Base-by-base conservation (phyloP, 306 rosid species). In the Citrullus amarus region DNA sequence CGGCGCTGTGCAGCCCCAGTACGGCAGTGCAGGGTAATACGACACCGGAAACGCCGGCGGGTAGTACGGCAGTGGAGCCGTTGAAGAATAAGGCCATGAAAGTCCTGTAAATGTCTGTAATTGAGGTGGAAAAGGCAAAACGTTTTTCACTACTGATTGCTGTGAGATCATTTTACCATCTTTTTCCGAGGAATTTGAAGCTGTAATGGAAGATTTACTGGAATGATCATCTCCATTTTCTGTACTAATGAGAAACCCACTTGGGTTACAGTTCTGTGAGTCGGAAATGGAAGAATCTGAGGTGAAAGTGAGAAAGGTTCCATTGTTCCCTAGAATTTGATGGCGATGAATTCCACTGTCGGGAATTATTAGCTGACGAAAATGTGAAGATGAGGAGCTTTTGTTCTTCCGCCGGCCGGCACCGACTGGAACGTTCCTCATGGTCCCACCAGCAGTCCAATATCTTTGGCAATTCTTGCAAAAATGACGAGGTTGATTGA, bases 341-440 rank as follows among this genome's bases (percentile, higher is more conserved):
- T 81, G 56, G 80, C 72, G 46, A 86, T 85, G 18, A 79, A 66
- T 41, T 86, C 90, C 75, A 83, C 84, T 80, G 53, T 89, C 91
- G 0, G 97, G 81, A 68, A 88, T 71, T 46, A 84, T 71, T 9
- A 90, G 56, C 46, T 88, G 96, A 38, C 66, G 86, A 58, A 82
- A 88, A 30, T 88, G 89, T 2, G 88, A 80, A 6, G 82, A 80
- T 0, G 90, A 80, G 30, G 86, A 48, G 77, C 30, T 88, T 73
- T 93, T 93, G 89, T 88, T 91, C 88, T 90, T 93, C 58, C 98
- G 91, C 6, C 98, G 97, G 46, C 98, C 98, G 13, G 98, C 96
- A 0, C 97, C 98, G 1, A 93, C 91, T 0, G 92, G 93, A 10
- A 93, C 92, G 67, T 88, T 90, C 81, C 98, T 86, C 90, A 90